Evolutionary conservation across 768 basidiomycete species (phyloP).

Genomic region (Trametes elegans): DNA sequence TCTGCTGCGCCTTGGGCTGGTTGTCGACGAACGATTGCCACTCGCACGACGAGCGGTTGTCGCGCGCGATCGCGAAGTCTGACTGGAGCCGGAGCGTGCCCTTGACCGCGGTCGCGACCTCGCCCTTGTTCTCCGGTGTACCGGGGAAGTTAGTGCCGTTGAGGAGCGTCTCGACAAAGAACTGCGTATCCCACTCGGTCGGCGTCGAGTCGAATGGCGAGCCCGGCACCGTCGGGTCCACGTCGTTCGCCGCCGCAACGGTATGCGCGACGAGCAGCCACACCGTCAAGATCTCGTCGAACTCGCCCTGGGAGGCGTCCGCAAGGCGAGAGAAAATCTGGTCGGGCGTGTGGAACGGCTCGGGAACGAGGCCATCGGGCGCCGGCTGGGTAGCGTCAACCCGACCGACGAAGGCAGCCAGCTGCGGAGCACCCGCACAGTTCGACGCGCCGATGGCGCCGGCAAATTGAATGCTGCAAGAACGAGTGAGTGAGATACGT

Average conservation of each 20-base stretch:
- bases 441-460: conserved; percentile 12
- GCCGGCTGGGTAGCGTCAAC: conserved; percentile 6
- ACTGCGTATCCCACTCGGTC: conserved; percentile 9
- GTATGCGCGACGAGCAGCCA: conserved; percentile 16
- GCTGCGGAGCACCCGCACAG: conserved; percentile 15
- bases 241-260: conserved; percentile 11
- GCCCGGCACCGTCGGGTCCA: conserved; percentile 12
- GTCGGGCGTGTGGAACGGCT: conserved; percentile 12
- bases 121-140: conserved; percentile 9
- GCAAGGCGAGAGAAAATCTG: conserved; percentile 21
- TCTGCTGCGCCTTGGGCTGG: conserved; percentile 17
- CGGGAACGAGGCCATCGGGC: conserved; percentile 9
- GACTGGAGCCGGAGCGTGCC: conserved; percentile 13
- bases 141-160: conserved; percentile 13
- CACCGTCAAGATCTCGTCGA: conserved; percentile 9
- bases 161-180: conserved; percentile 12
- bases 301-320: conserved; percentile 9
- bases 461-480: conserved; percentile 11
- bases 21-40: conserved; percentile 28
- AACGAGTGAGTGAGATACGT: background rate
- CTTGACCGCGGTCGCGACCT: background rate
- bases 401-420: conserved; percentile 8
- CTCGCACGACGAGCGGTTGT: conserved; percentile 24
- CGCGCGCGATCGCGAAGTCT: conserved; percentile 23
- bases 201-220: conserved; percentile 15